Conservation (phyloP, 1,284 basidiomycete species). For the Papiliotrema laurentii region DNA sequence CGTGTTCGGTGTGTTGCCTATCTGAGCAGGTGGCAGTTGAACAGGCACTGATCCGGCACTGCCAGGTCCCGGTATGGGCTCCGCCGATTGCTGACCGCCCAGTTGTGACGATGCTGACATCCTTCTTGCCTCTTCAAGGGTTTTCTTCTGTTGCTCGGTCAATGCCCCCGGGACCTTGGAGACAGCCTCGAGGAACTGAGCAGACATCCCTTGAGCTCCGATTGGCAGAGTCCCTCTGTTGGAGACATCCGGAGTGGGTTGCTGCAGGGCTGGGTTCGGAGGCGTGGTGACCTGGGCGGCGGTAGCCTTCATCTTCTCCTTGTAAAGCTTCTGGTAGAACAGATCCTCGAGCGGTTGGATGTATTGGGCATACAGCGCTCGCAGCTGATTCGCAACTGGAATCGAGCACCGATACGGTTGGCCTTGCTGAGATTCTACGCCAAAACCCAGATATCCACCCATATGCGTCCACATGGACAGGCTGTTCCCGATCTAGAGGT, state of each 20-base stretch:
- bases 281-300: constrained; percentile 7
- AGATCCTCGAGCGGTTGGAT: constrained; percentile 20
- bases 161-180: constrained; percentile 8
- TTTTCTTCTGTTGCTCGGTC: constrained; percentile 21
- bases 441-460: constrained; percentile 31
- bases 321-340: constrained; percentile 14
- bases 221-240: not conserved
- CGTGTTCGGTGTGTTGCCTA: not conserved
- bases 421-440: constrained; percentile 10
- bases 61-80: not conserved
- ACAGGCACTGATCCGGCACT: not conserved
- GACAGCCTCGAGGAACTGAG: constrained; percentile 15
- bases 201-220: constrained; percentile 7
- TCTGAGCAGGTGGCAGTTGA: not conserved
- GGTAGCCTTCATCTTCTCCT: constrained; percentile 1
- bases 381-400: constrained; percentile 25
- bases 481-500: not conserved
- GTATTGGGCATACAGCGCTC: constrained; percentile 18
- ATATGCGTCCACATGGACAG: constrained; percentile 21
- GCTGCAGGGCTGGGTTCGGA: constrained; percentile 4
- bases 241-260: not conserved
- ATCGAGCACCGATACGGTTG: constrained; percentile 21
- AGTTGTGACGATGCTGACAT: not conserved
- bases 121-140: constrained; percentile 20
- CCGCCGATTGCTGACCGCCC: not conserved